Evolutionary conservation across 2,329 filamentous ascomycete species (phyloP).

Genomic region (Biscogniauxia marginata): DNA sequence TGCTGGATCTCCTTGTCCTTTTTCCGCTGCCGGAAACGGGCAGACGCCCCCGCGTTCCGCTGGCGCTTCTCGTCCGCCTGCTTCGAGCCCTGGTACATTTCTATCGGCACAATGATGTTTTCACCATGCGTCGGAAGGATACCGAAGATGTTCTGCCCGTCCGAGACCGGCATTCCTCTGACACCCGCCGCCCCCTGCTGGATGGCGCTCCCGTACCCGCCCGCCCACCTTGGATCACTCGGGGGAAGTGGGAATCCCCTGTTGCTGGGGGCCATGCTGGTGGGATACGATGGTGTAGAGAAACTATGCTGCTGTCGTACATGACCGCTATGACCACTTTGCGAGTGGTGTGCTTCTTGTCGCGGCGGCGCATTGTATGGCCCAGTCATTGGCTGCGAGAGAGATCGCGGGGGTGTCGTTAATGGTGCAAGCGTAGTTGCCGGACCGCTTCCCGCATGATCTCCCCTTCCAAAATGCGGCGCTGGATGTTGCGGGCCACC

Average conservation of each 20-base stretch:
- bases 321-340: constrained; percentile 12
- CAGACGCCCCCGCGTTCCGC: constrained; percentile 82
- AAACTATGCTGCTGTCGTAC: constrained; percentile 17
- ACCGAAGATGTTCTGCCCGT: constrained; percentile 28
- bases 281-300: constrained; percentile 18
- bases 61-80: constrained; percentile 83
- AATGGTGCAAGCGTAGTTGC: constrained; percentile 23
- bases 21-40: constrained; percentile 75
- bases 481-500: constrained; percentile 22
- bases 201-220: constrained; percentile 14
- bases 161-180: constrained; percentile 24
- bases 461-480: constrained; percentile 26
- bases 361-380: constrained; percentile 20
- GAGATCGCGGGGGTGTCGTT: constrained; percentile 24
- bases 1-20: constrained; percentile 81
- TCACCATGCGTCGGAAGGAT: constrained; percentile 38
- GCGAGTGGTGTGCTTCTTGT: constrained; percentile 17
- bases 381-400: constrained; percentile 26
- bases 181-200: constrained; percentile 15
- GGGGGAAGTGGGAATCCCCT: constrained; percentile 19
- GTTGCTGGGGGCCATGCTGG: constrained; percentile 14
- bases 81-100: constrained; percentile 78
- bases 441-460: constrained; percentile 18
- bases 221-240: constrained; percentile 25
- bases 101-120: constrained; percentile 63